phyloP scores from a whole-genome alignment of 257 asterid genomes.

The Asclepias syriaca region DNA sequence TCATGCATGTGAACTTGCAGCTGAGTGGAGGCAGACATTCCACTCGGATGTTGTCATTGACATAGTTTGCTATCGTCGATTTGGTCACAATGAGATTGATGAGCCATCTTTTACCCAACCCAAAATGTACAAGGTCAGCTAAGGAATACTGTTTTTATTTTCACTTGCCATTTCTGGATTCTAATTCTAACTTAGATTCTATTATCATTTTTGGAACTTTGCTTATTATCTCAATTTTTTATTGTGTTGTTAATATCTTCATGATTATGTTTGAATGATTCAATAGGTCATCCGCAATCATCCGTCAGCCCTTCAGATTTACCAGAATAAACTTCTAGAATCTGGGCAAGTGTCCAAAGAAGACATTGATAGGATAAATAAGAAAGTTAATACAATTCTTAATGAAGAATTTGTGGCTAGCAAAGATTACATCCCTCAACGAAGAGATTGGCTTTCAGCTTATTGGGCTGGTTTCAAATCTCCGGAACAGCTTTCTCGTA shows the following conservation, averaged over 20 bases:
- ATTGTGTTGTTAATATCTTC: not conserved
- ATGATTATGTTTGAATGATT: slow-evolving; percentile 24
- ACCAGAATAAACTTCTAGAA: slow-evolving; percentile 76
- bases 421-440: slow-evolving; percentile 79
- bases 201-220: not conserved
- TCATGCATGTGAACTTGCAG: slow-evolving; percentile 94
- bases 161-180: not conserved
- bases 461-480: slow-evolving; percentile 93
- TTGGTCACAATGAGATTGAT: slow-evolving; percentile 95
- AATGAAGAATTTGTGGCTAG: slow-evolving; percentile 93
- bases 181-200: not conserved
- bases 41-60: slow-evolving; percentile 96
- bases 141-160: not conserved
- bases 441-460: slow-evolving; percentile 99
- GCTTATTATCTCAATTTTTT: slow-evolving; percentile 2
- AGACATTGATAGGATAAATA: slow-evolving; percentile 61
- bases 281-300: slow-evolving; percentile 74
- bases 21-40: slow-evolving; percentile 95
- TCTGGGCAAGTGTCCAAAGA: slow-evolving; percentile 64
- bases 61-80: slow-evolving; percentile 87
- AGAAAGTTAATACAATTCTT: slow-evolving; percentile 70
- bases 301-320: slow-evolving; percentile 80
- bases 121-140: slow-evolving; percentile 76
- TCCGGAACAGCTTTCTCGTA: slow-evolving; percentile 88
- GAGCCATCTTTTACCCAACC: slow-evolving; percentile 97